A percentile compares a stretch with the other conserved stretches of the same genome.
Evolutionary conservation across 1,284 basidiomycete genomes (phyloP).

Genomic region (Waitea zeae): DNA sequence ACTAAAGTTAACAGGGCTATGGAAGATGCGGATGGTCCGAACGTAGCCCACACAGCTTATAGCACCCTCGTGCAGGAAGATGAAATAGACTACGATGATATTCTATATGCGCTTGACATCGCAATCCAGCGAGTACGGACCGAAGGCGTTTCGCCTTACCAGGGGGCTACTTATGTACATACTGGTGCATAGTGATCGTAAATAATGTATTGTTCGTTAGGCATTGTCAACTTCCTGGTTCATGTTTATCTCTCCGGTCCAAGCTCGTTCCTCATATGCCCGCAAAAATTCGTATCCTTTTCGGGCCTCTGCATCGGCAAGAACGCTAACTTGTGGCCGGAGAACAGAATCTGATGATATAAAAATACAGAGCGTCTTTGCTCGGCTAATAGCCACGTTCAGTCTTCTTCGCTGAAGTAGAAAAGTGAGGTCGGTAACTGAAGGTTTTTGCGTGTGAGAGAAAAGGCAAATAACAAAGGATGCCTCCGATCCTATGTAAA

Average conservation of each 20-base stretch:
- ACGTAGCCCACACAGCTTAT: too few relatives aligned
- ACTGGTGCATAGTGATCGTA: too few relatives aligned
- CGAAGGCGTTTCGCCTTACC: too few relatives aligned
- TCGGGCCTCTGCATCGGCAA: slow-evolving; percentile 22
- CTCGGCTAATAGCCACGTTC: slow-evolving; percentile 32
- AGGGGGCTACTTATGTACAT: too few relatives aligned
- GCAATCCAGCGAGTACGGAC: too few relatives aligned
- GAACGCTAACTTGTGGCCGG: slow-evolving; percentile 20
- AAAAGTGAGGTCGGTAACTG: slow-evolving; percentile 17
- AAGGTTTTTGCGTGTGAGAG: slow-evolving; percentile 18
- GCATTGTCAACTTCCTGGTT: too few relatives aligned
- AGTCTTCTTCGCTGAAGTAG: slow-evolving; percentile 25
- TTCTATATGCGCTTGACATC: too few relatives aligned
- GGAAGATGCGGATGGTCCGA: too few relatives aligned
- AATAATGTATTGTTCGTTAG: too few relatives aligned
- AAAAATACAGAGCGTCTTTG: slow-evolving; percentile 28
- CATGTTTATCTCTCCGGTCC: slow-evolving; percentile 16
- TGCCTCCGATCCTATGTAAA: slow-evolving; percentile 29
- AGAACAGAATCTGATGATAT: slow-evolving; percentile 24
- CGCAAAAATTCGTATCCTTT: slow-evolving; percentile 29
- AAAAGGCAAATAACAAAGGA: slow-evolving; percentile 31
- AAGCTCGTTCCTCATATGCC: slow-evolving; percentile 24
- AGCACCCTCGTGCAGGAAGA: too few relatives aligned
- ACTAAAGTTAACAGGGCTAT: too few relatives aligned
- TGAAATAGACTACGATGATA: too few relatives aligned